Percentiles rank a stretch among this genome's conserved stretches.
phyloP scores from a whole-genome alignment of 345 rosid genomes.

The Psidium friedrichsthalianum region DNA sequence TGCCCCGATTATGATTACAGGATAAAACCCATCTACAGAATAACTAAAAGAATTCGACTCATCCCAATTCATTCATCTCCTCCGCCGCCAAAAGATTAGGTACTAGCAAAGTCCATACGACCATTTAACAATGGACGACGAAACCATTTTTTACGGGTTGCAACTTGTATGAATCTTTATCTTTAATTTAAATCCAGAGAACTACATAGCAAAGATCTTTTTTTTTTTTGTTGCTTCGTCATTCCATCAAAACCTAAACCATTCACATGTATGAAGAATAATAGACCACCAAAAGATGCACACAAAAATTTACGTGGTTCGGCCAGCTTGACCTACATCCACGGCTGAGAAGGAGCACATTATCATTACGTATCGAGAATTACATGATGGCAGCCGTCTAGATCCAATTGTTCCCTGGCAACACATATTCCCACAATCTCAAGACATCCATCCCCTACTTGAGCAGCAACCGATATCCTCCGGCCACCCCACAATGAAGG shows the following conservation, averaged over 20 bases:
- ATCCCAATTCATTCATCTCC: neutral
- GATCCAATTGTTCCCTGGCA: neutral
- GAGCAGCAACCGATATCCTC: neutral
- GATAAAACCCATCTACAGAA: neutral
- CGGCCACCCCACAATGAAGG: neutral
- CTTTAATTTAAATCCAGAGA: neutral
- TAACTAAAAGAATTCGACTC: neutral
- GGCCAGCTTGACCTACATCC: neutral
- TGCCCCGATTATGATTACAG: neutral
- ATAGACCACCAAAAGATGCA: neutral
- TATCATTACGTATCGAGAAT: neutral
- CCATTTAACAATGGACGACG: neutral
- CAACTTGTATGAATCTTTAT: neutral
- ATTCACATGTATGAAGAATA: neutral
- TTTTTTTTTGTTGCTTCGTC: neutral
- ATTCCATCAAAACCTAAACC: neutral
- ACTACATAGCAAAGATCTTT: neutral
- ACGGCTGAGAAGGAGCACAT: neutral
- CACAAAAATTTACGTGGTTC: neutral
- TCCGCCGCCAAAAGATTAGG: neutral
- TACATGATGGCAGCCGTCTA: neutral
- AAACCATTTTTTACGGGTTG: neutral
- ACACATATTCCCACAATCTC: neutral
- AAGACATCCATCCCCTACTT: neutral
- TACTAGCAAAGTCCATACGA: neutral